Conservation (phyloP, 1,139 yeast species). For the Blastobotrys arbuscula region DNA sequence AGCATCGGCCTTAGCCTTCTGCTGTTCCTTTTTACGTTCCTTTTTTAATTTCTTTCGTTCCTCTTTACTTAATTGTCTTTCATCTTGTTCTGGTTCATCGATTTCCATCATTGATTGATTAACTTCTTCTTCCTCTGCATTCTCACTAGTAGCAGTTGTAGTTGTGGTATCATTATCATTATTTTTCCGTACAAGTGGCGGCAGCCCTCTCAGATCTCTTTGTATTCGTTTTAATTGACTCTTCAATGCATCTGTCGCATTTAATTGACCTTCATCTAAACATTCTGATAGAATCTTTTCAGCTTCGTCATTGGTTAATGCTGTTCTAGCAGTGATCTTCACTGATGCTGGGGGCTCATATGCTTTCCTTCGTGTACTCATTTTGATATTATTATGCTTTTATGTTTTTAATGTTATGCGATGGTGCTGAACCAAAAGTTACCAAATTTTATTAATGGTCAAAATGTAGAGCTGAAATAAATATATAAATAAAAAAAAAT, state of each 20-base stretch:
- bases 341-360: slow-evolving; percentile 27
- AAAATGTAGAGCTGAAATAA: no score
- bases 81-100: slow-evolving; percentile 10
- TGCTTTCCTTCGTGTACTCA: slow-evolving; percentile 13
- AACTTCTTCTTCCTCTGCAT: neutral
- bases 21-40: slow-evolving; percentile 36
- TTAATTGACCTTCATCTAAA: slow-evolving; percentile 45
- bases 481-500: neutral
- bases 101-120: neutral
- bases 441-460: no score
- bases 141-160: slow-evolving; percentile 5
- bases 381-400: neutral
- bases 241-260: slow-evolving; percentile 35
- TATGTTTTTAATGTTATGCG: neutral
- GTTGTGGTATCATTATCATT: slow-evolving; percentile 11
- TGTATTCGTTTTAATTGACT: slow-evolving; percentile 64
- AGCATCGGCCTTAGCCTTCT: slow-evolving; percentile 18
- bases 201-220: slow-evolving; percentile 68
- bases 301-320: slow-evolving; percentile 33
- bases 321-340: slow-evolving; percentile 23
- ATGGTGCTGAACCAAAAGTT: neutral
- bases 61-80: slow-evolving; percentile 27
- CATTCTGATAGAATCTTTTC: slow-evolving; percentile 43
- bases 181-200: slow-evolving; percentile 41
- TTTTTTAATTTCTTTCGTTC: slow-evolving; percentile 38